These are phyloP conservation scores for Adansonia digitata DNA, from an alignment of 345 rosid species.

Conservation along the genomic window DNA sequence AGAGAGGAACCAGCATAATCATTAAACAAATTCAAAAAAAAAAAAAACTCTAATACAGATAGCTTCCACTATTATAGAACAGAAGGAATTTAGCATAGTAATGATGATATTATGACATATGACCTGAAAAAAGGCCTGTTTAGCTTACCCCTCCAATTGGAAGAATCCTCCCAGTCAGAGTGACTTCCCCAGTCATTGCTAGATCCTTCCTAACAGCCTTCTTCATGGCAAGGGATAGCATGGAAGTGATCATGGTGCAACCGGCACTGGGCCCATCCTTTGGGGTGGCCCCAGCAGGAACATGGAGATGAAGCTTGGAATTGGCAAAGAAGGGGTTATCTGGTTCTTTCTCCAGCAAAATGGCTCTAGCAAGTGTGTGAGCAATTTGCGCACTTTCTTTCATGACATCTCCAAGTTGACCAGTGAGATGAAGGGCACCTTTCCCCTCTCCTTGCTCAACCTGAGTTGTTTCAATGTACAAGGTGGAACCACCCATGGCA, in stretches of 20 bases:
- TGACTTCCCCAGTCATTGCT: slow-evolving; percentile 98
- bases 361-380: slow-evolving; percentile 76
- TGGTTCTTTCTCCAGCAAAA: slow-evolving; percentile 63
- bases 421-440: slow-evolving; percentile 74
- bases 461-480: slow-evolving; percentile 84
- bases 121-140: background rate
- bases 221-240: slow-evolving; percentile 81
- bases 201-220: slow-evolving; percentile 71
- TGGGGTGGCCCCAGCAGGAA: slow-evolving; percentile 97
- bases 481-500: slow-evolving; percentile 98
- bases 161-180: slow-evolving; percentile 81
- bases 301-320: slow-evolving; percentile 93
- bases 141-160: slow-evolving; percentile 97
- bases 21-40: too few relatives aligned
- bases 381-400: slow-evolving; percentile 98
- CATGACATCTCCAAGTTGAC: slow-evolving; percentile 98
- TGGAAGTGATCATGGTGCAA: slow-evolving; percentile 98
- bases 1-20: too few relatives aligned
- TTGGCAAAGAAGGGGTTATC: slow-evolving; percentile 71
- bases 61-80: background rate
- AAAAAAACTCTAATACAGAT: background rate
- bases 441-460: slow-evolving; percentile 90
- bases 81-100: background rate
- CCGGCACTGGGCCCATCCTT: slow-evolving; percentile 99
- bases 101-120: background rate